A percentile compares a stretch with the other conserved stretches of the same genome.
These are phyloP conservation scores for Danielia oregonensis DNA, from an alignment of 805 yeast genomes.

Conservation along the genomic window DNA sequence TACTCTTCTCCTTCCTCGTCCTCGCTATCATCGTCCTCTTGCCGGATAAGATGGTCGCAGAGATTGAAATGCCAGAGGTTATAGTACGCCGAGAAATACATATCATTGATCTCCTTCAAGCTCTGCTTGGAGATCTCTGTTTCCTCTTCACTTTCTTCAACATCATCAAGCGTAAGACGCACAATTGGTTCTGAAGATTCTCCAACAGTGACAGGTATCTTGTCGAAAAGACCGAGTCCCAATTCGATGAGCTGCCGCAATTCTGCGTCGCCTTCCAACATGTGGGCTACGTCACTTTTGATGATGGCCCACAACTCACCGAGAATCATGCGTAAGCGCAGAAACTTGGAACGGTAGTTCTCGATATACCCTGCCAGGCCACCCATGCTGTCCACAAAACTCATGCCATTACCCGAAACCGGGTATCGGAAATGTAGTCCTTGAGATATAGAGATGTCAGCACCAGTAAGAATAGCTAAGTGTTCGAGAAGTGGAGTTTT, in stretches of 20 bases:
- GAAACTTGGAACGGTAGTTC: constrained; percentile 58
- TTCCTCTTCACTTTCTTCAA: constrained; percentile 19
- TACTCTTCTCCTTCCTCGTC: constrained; percentile 9
- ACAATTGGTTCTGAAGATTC: constrained; percentile 40
- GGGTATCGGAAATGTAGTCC: constrained; percentile 70
- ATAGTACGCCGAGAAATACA: constrained; percentile 61
- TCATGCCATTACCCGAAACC: constrained; percentile 63
- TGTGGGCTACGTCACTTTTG: constrained; percentile 45
- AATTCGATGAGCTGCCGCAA: constrained; percentile 47
- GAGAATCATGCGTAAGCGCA: constrained; percentile 56
- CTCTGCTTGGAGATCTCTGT: constrained; percentile 25
- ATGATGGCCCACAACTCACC: constrained; percentile 63
- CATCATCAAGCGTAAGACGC: constrained; percentile 30
- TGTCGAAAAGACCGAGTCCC: constrained; percentile 60
- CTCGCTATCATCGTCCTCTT: background rate
- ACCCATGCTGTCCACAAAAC: constrained; percentile 52
- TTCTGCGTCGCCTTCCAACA: constrained; percentile 30
- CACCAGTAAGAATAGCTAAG: constrained; percentile 59
- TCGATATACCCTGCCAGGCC: constrained; percentile 43
- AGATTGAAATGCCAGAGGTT: constrained; percentile 76
- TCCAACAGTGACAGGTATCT: constrained; percentile 48
- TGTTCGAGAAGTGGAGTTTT: constrained; percentile 68
- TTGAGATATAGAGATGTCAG: constrained; percentile 71
- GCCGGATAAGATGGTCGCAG: constrained; percentile 43
- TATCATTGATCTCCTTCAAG: constrained; percentile 50